Percentiles rank a stretch among this genome's conserved stretches.
phyloP scores from a whole-genome alignment of 768 basidiomycete genomes.

The Mycena leptocephala region DNA sequence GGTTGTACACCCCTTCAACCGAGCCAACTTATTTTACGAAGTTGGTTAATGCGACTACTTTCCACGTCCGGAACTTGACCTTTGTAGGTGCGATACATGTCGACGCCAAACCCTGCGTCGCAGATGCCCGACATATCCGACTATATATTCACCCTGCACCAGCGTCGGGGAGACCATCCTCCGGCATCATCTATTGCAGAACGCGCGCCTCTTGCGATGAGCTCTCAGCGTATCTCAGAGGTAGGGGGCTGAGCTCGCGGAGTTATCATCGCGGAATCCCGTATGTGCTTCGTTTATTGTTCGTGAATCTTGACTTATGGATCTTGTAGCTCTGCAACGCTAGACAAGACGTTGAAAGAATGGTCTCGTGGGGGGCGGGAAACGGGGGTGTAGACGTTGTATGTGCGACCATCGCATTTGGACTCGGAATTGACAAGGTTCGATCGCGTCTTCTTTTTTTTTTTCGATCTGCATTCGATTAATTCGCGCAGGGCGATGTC shows the following conservation, averaged over 20 bases:
- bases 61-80: background rate
- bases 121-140: constrained; percentile 79
- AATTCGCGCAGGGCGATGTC: constrained; percentile 11
- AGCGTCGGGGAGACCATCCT: constrained; percentile 71
- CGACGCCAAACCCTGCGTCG: constrained; percentile 63
- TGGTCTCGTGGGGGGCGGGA: constrained; percentile 71
- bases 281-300: constrained; percentile 50
- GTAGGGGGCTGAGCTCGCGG: constrained; percentile 76
- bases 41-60: constrained; percentile 49
- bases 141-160: constrained; percentile 77
- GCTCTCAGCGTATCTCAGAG: constrained; percentile 74
- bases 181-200: constrained; percentile 89
- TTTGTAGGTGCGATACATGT: constrained; percentile 74
- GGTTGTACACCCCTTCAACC: constrained; percentile 87
- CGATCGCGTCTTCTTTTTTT: background rate
- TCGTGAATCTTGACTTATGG: background rate
- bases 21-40: constrained; percentile 87
- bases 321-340: constrained; percentile 57
- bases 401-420: constrained; percentile 86
- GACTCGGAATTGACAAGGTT: constrained; percentile 90
- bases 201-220: constrained; percentile 77
- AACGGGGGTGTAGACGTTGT: constrained; percentile 77
- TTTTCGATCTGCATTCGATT: background rate
- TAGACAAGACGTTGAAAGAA: constrained; percentile 75
- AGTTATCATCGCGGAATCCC: constrained; percentile 85